Conservation (phyloP, 371 early-diverging fungal species). For the Mortierella sp. region DNA sequence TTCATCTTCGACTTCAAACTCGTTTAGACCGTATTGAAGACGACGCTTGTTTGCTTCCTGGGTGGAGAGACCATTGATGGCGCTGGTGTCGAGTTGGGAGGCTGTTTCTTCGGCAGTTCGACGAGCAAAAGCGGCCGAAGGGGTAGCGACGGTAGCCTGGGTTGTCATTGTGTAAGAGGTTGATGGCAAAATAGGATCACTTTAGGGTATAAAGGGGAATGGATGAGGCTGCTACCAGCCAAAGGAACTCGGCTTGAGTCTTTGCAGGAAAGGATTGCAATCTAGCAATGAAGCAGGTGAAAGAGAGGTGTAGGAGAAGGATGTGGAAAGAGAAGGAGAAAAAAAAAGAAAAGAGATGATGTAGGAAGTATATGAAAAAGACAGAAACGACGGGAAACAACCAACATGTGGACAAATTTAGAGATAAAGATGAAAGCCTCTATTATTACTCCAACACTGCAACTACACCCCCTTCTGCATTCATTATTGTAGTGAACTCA, state of each 20-base stretch:
- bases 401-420: too few species aligned
- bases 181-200: slow-evolving; percentile 1
- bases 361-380: not conserved
- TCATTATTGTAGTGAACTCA: too few species aligned
- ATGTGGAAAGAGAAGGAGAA: not conserved
- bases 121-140: slow-evolving; percentile 73
- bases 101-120: slow-evolving; percentile 67
- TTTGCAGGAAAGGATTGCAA: slow-evolving; percentile 8
- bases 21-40: slow-evolving; percentile 73
- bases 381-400: too few species aligned
- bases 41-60: slow-evolving; percentile 68
- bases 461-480: too few species aligned
- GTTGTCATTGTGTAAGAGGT: slow-evolving; percentile 33
- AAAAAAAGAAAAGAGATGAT: not conserved
- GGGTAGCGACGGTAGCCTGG: slow-evolving; percentile 55
- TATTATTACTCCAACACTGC: too few species aligned
- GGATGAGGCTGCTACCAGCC: not conserved
- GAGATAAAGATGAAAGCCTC: too few species aligned
- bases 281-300: not conserved
- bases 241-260: not conserved
- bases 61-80: slow-evolving; percentile 63
- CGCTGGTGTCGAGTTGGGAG: slow-evolving; percentile 65
- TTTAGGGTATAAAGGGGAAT: not conserved
- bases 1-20: slow-evolving; percentile 70
- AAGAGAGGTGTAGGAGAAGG: not conserved